A percentile compares a stretch with the other conserved stretches of the same genome.
These are phyloP conservation scores for Trichosporon sp. DNA, from an alignment of 1,284 basidiomycete genomes.

Conservation along the genomic window DNA sequence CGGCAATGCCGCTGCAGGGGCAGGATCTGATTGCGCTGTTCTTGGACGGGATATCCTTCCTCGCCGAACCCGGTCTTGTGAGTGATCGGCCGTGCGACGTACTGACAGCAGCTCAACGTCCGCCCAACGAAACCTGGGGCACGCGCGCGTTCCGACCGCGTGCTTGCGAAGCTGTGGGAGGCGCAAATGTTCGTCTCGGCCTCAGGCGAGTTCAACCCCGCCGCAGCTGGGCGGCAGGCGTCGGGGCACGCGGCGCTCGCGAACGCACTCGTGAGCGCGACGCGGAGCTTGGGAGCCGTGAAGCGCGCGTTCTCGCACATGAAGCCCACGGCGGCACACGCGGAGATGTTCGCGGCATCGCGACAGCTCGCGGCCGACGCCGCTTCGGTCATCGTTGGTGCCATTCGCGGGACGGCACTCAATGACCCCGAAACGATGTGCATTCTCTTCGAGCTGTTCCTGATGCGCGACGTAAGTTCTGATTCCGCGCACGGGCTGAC, in stretches of 20 bases:
- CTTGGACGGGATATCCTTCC: conserved; percentile 14
- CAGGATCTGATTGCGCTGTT: conserved; percentile 12
- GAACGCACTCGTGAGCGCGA: conserved; percentile 12
- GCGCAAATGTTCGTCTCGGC: conserved; percentile 18
- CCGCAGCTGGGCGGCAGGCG: neutral
- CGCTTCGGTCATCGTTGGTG: conserved; percentile 4
- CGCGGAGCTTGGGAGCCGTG: conserved; percentile 13
- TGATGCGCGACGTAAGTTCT: conserved; percentile 15
- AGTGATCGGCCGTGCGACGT: neutral
- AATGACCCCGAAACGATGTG: conserved; percentile 15
- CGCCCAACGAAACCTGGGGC: conserved; percentile 15
- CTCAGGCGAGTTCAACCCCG: neutral
- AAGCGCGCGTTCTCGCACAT: conserved; percentile 11
- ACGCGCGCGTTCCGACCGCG: conserved; percentile 16
- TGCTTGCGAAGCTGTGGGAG: conserved; percentile 19
- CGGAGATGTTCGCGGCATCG: conserved; percentile 10
- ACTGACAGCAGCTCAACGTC: conserved; percentile 15
- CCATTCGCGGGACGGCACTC: neutral
- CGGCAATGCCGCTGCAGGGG: neutral
- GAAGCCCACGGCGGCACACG: neutral
- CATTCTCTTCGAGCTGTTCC: conserved; percentile 16
- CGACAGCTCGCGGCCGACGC: conserved; percentile 9
- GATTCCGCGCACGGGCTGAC: neutral
- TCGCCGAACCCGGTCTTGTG: conserved; percentile 13
- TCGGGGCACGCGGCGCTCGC: conserved; percentile 9